Evolutionary conservation across 331 rosid species (phyloP), one percentile per base, ranked within the genome.

Genomic region (Pyracantha coccinea): DNA sequence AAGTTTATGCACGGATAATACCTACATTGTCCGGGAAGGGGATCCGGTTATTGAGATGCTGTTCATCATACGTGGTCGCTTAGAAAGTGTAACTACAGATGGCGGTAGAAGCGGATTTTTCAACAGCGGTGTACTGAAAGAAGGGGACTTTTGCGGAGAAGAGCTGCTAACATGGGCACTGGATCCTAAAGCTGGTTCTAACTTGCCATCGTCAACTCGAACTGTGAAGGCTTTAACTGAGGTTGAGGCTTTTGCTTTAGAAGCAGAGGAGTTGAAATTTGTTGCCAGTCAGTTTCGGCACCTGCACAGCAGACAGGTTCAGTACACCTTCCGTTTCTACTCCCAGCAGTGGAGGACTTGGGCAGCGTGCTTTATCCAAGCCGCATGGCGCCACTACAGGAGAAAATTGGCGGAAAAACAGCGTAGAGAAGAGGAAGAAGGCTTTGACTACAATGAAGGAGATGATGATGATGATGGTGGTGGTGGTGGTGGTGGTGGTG

Each of bases 71-170:
- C 91, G 97, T 0, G 96, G 97, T 13, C 88, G 86, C 17, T 85
- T 92, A 33, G 97, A 92, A 77, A 90, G 92, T 79, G 92, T 84
- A 9, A 92, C 97, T 1, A 90, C 94, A 25, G 97, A 92, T 75
- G 97, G 97, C 11, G 98, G 98, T 68, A 83, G 97, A 71, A 92
- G 94, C 59, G 97, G 97, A n/a, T 92, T 92, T 78, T 92, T 87
- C 91, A 92, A 92, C 81, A 75, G 96, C n/a, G 94, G 97, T 25
- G 24, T 87, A 19, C 85, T 90, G 1, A 86, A 87, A 75, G 96
- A 90, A 80, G 90, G 86, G 13, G 97, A 92, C 57, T 90, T 92
- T 59, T 92, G 96, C 33, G 97, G 97, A 2, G 96, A 92, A 76
- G 96, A 90, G 87, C 86, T 92, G 5, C 76, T 92, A 47, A 92